Conservation (phyloP, 2,329 filamentous ascomycete genomes). For the Ceratocystiopsis sp. region DNA sequence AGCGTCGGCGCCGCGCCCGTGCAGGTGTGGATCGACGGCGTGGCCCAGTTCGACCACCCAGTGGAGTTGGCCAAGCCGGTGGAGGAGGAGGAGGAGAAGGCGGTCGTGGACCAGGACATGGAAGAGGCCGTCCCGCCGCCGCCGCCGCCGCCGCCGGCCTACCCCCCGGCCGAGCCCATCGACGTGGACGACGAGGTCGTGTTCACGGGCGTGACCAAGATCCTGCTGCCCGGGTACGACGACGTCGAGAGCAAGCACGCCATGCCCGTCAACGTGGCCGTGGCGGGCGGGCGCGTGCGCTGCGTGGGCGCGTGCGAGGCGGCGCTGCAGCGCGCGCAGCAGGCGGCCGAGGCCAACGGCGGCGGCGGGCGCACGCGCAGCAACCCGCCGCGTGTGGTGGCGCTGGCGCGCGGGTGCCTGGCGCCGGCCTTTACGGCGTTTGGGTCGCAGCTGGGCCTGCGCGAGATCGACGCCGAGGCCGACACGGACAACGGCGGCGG, state of each 20-base stretch:
- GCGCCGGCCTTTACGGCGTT: conserved; percentile 43
- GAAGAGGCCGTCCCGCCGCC: conserved; percentile 16
- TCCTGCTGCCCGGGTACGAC: conserved; percentile 30
- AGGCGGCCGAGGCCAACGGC: no score
- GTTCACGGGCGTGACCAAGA: conserved; percentile 37
- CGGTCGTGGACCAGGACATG: conserved; percentile 22
- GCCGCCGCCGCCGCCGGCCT: no score
- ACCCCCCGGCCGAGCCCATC: conserved; percentile 24
- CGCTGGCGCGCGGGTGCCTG: conserved; percentile 42
- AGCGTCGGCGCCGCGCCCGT: conserved; percentile 40
- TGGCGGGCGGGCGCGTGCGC: conserved; percentile 33
- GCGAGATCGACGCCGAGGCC: conserved; percentile 42
- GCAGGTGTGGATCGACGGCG: conserved; percentile 48
- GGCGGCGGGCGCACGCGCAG: conserved; percentile 13
- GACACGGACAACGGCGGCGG: conserved; percentile 34
- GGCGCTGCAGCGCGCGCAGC: no score
- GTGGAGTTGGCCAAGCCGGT: conserved; percentile 35
- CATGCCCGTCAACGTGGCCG: conserved; percentile 20
- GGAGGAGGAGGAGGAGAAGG: no score
- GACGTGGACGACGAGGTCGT: conserved; percentile 25
- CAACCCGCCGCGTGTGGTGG: conserved; percentile 20
- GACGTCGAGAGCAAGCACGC: conserved; percentile 6
- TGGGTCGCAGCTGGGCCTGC: conserved; percentile 42
- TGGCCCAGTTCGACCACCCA: conserved; percentile 36
- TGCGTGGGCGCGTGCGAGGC: conserved; percentile 37